Evolutionary conservation across 306 rosid genomes (phyloP).

Genomic region (Hylodesmum podocarpum): DNA sequence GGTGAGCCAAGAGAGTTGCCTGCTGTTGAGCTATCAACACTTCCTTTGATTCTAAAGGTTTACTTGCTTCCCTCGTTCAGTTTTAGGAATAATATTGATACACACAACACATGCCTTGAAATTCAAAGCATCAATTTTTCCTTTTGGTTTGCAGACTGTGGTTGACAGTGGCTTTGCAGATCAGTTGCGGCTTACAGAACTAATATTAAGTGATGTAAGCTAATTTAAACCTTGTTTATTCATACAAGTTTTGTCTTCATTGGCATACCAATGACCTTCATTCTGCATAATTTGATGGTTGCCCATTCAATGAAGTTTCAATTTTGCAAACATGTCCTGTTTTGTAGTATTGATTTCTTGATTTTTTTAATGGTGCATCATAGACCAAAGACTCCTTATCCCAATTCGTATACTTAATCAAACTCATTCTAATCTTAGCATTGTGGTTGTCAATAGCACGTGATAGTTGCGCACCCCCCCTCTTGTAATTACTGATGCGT

Average conservation of each 20-base stretch:
- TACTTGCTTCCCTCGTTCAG: not conserved
- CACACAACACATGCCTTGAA: not conserved
- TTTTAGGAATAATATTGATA: not conserved
- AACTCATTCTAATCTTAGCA: constrained; percentile 10
- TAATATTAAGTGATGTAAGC: constrained; percentile 86
- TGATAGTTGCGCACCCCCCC: not conserved
- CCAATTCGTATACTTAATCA: not conserved
- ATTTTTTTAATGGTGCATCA: not conserved
- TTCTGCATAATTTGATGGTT: constrained; percentile 15
- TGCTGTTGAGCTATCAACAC: constrained; percentile 77
- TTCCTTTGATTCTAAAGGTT: constrained; percentile 87
- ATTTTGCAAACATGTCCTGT: not conserved
- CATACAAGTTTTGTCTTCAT: constrained; percentile 29
- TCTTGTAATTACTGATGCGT: not conserved
- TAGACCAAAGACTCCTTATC: not conserved
- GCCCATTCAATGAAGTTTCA: not conserved
- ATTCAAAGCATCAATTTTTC: constrained; percentile 7
- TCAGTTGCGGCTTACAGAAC: constrained; percentile 82
- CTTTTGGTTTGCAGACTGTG: constrained; percentile 59
- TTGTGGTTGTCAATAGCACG: not conserved
- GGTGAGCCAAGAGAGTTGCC: constrained; percentile 92
- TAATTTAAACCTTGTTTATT: constrained; percentile 26
- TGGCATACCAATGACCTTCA: constrained; percentile 5
- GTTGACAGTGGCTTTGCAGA: constrained; percentile 87
- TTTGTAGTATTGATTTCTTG: not conserved